Conservation (phyloP, 1,284 basidiomycete genomes). For the Volvariella volvacea region DNA sequence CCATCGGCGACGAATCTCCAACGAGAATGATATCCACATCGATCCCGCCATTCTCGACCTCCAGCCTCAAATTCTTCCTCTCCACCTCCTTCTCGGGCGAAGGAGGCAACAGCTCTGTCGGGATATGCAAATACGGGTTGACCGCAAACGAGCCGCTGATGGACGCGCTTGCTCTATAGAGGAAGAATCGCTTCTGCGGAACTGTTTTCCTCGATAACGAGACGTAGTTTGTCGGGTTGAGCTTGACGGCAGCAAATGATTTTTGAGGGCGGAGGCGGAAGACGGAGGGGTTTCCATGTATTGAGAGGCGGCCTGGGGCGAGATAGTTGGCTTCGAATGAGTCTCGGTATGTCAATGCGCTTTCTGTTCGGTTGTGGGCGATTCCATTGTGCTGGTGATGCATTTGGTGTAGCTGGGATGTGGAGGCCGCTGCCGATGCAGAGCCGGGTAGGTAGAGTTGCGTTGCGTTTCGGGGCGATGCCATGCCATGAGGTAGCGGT, state of each 20-base stretch:
- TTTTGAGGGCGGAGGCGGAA: background rate
- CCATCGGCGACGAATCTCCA: background rate
- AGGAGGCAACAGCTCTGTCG: background rate
- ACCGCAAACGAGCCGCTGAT: background rate
- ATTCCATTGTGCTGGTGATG: no score
- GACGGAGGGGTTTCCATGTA: background rate
- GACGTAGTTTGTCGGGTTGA: background rate
- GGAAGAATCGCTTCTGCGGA: background rate
- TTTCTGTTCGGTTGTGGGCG: background rate
- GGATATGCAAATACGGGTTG: background rate
- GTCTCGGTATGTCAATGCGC: slow-evolving; percentile 1
- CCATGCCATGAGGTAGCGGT: no score
- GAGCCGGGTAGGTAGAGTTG: no score
- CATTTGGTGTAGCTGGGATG: no score
- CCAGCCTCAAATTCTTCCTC: background rate
- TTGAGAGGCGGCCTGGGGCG: background rate
- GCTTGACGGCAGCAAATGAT: background rate
- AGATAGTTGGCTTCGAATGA: background rate
- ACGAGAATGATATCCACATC: background rate
- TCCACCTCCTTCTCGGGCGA: background rate
- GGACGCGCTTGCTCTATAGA: background rate
- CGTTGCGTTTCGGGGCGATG: no score
- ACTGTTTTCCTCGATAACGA: background rate
- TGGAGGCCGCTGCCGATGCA: no score
- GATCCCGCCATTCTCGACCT: background rate